Percentiles rank a stretch among this genome's conserved stretches.
These are phyloP conservation scores for Colletotrichum nymphaeae DNA, from an alignment of 2,329 filamentous ascomycete genomes.

Conservation along the genomic window DNA sequence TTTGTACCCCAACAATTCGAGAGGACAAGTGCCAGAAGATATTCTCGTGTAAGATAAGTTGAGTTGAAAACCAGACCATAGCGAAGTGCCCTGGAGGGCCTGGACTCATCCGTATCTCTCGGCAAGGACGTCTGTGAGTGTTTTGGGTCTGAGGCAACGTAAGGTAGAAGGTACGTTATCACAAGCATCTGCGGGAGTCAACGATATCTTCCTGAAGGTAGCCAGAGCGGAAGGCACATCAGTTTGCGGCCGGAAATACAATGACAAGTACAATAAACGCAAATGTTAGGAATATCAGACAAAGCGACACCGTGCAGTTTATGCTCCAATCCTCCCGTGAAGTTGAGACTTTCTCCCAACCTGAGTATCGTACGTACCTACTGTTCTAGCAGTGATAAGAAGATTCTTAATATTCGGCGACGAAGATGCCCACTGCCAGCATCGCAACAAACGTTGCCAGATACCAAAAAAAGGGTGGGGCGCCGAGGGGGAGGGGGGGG, in stretches of 20 bases:
- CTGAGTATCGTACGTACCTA: neutral
- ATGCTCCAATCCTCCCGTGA: neutral
- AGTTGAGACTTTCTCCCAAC: neutral
- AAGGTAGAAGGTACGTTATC: neutral
- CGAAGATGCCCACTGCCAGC: neutral
- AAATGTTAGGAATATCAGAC: neutral
- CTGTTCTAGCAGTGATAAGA: neutral
- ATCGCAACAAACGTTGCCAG: too few species aligned
- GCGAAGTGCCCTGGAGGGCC: neutral
- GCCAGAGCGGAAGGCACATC: neutral
- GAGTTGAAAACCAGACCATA: neutral
- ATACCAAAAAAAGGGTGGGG: too few species aligned
- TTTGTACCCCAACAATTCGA: neutral
- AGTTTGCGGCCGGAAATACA: neutral
- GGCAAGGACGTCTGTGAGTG: neutral
- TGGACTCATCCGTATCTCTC: neutral
- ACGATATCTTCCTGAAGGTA: neutral
- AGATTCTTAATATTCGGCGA: neutral
- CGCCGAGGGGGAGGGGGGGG: too few species aligned
- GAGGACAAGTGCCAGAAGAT: neutral
- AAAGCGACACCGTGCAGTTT: neutral
- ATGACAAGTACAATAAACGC: neutral
- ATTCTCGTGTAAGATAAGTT: neutral
- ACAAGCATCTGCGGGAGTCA: neutral
- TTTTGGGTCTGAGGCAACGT: neutral